phyloP scores from a whole-genome alignment of 257 asterid genomes.

The Schizonepeta tenuifolia region DNA sequence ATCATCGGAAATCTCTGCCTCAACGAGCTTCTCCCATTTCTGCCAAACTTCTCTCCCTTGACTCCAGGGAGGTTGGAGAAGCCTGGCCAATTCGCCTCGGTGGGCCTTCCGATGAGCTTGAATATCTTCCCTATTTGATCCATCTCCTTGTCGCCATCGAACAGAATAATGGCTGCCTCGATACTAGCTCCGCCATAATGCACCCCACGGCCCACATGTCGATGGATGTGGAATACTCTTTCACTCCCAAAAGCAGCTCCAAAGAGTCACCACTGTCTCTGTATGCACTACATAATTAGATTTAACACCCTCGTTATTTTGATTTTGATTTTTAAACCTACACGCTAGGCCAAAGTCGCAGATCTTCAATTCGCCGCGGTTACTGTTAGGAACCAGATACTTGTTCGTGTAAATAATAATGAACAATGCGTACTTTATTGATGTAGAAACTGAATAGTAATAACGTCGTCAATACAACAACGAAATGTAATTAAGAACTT shows the following conservation, averaged over 20 bases:
- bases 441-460: too few species aligned
- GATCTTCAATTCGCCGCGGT: not conserved
- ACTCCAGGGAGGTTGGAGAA: not conserved
- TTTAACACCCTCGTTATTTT: not conserved
- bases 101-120: not conserved
- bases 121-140: not conserved
- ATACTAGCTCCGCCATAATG: conserved; percentile 1
- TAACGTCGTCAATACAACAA: too few species aligned
- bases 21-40: not conserved
- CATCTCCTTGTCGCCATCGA: not conserved
- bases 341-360: not conserved
- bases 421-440: too few species aligned
- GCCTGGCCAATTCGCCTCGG: not conserved
- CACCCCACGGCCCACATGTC: conserved; percentile 8
- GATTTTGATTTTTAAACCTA: not conserved
- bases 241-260: not conserved
- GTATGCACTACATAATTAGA: not conserved
- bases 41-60: not conserved
- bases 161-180: not conserved
- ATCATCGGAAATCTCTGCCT: not conserved
- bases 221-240: not conserved
- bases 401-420: too few species aligned
- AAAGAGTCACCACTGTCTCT: not conserved
- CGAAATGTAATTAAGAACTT: too few species aligned
- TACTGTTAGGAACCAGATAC: too few species aligned